These are phyloP conservation scores for Leccinum ochraceum DNA, from an alignment of 768 basidiomycete genomes.

Conservation along the genomic window DNA sequence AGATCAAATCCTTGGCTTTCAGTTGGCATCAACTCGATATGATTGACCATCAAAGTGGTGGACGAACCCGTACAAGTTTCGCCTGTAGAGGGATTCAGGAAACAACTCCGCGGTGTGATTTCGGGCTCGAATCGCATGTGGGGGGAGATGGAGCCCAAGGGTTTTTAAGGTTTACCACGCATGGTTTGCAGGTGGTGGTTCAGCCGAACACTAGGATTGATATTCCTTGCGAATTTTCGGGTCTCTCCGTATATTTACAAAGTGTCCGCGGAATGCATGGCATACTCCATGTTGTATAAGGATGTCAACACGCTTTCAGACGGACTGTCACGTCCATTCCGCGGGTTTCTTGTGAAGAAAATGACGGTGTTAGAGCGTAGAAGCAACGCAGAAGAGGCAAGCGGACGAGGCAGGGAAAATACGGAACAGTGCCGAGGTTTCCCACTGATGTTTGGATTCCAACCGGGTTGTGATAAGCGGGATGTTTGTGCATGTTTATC, in stretches of 20 bases:
- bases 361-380: slow-evolving; percentile 18
- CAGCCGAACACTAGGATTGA: neutral
- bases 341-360: neutral
- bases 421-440: slow-evolving; percentile 31
- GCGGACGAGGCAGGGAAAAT: slow-evolving; percentile 17
- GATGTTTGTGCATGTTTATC: slow-evolving; percentile 30
- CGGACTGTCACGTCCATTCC: neutral
- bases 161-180: slow-evolving; percentile 8
- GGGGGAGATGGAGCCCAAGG: slow-evolving; percentile 1
- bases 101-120: neutral
- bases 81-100: neutral
- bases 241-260: neutral
- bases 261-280: neutral
- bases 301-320: neutral
- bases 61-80: neutral
- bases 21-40: neutral
- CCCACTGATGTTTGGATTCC: slow-evolving; percentile 24
- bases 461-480: slow-evolving; percentile 23
- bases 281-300: neutral
- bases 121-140: neutral
- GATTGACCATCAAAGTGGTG: neutral
- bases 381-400: slow-evolving; percentile 4
- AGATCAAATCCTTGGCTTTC: neutral
- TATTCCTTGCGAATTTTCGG: neutral
- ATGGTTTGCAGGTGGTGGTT: neutral